These are phyloP conservation scores for Trichodelitschia bisporula DNA, from an alignment of 495 filamentous ascomycete genomes.

Conservation along the genomic window DNA sequence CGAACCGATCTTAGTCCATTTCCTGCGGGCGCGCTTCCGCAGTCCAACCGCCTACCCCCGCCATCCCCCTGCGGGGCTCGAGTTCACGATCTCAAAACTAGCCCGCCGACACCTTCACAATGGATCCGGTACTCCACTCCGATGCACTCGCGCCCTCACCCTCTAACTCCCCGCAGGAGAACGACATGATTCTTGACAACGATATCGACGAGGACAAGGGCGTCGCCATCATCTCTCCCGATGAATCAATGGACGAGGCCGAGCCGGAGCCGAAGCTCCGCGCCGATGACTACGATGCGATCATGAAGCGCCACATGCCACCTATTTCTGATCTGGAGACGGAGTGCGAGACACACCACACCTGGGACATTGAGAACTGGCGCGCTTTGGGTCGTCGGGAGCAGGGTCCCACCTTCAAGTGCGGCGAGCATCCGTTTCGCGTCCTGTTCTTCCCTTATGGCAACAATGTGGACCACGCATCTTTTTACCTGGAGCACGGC, in stretches of 20 bases:
- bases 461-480: conserved; percentile 76
- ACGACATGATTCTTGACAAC: too few species aligned
- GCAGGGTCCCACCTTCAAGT: conserved; percentile 71
- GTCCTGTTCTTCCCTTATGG: conserved; percentile 88
- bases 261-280: conserved; percentile 22
- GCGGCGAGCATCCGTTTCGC: conserved; percentile 77
- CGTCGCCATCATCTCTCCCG: conserved; percentile 1
- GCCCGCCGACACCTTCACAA: too few species aligned
- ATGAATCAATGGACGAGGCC: conserved; percentile 16
- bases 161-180: too few species aligned
- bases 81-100: too few species aligned
- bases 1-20: too few species aligned
- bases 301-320: conserved; percentile 52
- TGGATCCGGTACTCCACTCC: too few species aligned
- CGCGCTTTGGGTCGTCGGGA: conserved; percentile 43
- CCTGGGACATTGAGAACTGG: conserved; percentile 78
- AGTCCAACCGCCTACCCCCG: too few species aligned
- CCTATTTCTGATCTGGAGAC: conserved; percentile 52
- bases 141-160: too few species aligned
- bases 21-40: too few species aligned
- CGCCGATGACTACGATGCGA: conserved; percentile 68
- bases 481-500: conserved; percentile 91
- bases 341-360: conserved; percentile 39
- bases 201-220: conserved; percentile 49
- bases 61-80: too few species aligned